Conservation (phyloP, 306 rosid genomes). For the Fragaria nilgerrensis region DNA sequence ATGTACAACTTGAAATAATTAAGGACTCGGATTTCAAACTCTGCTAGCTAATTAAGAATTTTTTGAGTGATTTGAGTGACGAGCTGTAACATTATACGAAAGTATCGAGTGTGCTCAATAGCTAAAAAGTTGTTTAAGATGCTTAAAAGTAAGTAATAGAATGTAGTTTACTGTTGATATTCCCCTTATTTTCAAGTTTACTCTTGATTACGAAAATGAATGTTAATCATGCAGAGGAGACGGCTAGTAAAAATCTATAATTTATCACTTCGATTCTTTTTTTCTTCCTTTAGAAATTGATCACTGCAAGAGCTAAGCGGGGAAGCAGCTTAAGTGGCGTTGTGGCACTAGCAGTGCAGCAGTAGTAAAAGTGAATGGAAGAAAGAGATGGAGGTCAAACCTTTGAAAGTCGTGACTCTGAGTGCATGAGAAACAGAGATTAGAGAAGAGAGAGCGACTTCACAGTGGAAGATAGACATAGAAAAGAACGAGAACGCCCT, state of each 20-base stretch:
- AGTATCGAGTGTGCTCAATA: too few relatives aligned
- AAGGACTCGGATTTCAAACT: too few relatives aligned
- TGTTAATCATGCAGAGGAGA: background rate
- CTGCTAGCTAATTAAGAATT: too few relatives aligned
- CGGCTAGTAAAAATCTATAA: too few relatives aligned
- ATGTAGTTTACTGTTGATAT: too few relatives aligned
- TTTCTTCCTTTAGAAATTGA: background rate
- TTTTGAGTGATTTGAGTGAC: too few relatives aligned
- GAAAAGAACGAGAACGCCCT: background rate
- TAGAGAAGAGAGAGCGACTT: slow-evolving; percentile 7
- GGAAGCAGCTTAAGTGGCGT: background rate
- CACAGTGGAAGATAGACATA: background rate
- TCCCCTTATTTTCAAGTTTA: too few relatives aligned
- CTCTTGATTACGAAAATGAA: too few relatives aligned
- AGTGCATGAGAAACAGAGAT: background rate
- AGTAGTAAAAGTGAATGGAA: background rate
- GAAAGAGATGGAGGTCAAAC: background rate
- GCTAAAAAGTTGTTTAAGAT: too few relatives aligned
- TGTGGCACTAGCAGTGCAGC: slow-evolving; percentile 5
- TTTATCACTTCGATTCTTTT: background rate
- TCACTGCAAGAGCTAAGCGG: background rate
- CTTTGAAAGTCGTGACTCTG: background rate
- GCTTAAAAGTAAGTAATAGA: too few relatives aligned
- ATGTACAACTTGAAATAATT: too few relatives aligned
- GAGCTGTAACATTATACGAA: too few relatives aligned